Base-by-base conservation (phyloP, 768 basidiomycete genomes). In the Russula dissimulans region DNA sequence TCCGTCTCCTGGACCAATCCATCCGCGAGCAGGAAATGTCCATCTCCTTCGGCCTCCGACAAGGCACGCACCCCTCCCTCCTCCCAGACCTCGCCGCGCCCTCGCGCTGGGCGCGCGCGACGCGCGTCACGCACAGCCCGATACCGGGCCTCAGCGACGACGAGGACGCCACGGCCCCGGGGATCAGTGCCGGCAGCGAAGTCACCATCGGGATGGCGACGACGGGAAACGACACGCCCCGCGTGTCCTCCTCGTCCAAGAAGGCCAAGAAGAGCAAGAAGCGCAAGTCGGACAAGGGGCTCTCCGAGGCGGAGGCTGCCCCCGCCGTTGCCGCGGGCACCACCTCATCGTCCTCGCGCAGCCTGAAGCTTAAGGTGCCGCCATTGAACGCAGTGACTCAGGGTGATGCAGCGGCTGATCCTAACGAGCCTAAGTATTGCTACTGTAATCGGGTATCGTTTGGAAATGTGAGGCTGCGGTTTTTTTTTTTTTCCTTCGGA, bases 381-480 rank as follows among this genome's bases (percentile, higher is more conserved):
- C 71, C 72, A 6, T 67, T 71, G 18, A 63, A 66, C 17, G 45
- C 60, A 41, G 14, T 26, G 18, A 48, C 43, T 4, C 47, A 54
- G 14, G 62, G 58, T 54, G 63, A 69, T 49, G 62, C 63, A 49
- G 63, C 67, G 17, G 57, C 65, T 3, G 70, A 70, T 42, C 69
- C 69, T 3, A 65, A 68, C 58, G 84, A 90, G 69, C 74, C 68
- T 52, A 74, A 81, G 38, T 97, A 90, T 71, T 95, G 93, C 71
- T 86, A 84, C 69, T 95, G 93, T 72, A 78, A 87, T 65, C 78
- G 85, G 62, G 81, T 84, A 36, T 90, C 87, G 18, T 92, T 82
- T 69, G 93, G 92, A 67, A 84, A 87, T 71, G 88, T 88, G 67
- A 61, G 83, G 73, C 9, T 49, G 26, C 12, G 22, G 39, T 48